Evolutionary conservation across 2,329 filamentous ascomycete genomes (phyloP), one percentile per base, ranked within the genome.

Genomic region (Fusarium armeniacum): DNA sequence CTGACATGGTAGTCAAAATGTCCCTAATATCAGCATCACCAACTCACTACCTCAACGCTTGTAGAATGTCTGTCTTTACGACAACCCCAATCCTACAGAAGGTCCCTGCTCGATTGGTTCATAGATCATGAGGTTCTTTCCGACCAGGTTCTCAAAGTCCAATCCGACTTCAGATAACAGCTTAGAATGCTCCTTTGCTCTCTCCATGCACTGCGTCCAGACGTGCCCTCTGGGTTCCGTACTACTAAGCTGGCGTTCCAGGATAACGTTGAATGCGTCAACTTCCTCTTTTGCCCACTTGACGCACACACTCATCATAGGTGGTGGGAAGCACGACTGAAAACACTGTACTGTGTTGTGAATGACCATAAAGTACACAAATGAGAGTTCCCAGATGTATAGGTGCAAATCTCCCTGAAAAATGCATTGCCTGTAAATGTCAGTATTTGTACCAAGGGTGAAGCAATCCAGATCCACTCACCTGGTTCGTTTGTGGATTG

Each of bases 201-300:
- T 87, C 44, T 91, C 88, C 83, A 98, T 90, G 80, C 96, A 98
- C 75, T 92, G 87, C 55, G 87, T 87, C 93, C 93, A 98, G 2
- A 93, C 86, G 45, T 89, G 85, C 16, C 91, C 91, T n/a, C 87
- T 90, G 51, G 85, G 86, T 65, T 97, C 91, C 4, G 96, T 92
- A 76, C 92, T 94, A 80, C 93, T 97, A 65, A 99, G 83, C 81
- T 98, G 96, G 62, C 95, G 86, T 36, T 87, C 89, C 38, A 99
- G 84, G 52, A 96, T 89, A 46, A 85, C 86, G 75, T 98, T 98
- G 83, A 98, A 98, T 3, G 90, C 90, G 73, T 98, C 94, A 2
- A 98, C 89, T 77, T 97, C 90, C 73, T 96, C 91, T 80, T 98
- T 98, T n/a, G 94, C 94, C 96, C 96, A 99, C 77, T 95, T 97